Conservation (phyloP, 169 alveolate genomes). For the Cryptosporidium viatorum region DNA sequence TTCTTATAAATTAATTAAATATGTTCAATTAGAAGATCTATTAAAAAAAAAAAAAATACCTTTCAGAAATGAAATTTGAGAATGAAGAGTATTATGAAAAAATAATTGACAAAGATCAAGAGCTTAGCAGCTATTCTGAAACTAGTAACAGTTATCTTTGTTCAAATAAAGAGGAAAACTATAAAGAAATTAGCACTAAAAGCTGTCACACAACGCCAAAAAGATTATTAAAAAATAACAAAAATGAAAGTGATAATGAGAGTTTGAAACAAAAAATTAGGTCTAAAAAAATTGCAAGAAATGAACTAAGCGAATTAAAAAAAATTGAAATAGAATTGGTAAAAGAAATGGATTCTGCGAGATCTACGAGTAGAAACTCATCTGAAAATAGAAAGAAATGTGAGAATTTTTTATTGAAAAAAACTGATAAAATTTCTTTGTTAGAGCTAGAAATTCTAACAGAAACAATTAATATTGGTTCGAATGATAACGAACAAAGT, state of each 20-base stretch:
- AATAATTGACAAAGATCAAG: not conserved
- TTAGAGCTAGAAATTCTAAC: slow-evolving; percentile 49
- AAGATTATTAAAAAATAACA: not conserved
- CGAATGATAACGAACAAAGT: not conserved
- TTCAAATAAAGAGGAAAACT: not conserved
- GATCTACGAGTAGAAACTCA: slow-evolving; percentile 15
- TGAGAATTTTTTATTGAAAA: not conserved
- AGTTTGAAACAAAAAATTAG: slow-evolving; percentile 1
- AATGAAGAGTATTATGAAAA: not conserved
- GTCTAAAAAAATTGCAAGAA: slow-evolving; percentile 18
- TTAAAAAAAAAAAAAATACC: not conserved
- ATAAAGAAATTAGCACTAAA: not conserved
- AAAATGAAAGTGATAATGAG: not conserved
- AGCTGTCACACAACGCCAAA: slow-evolving; percentile 46
- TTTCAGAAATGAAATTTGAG: slow-evolving; percentile 9
- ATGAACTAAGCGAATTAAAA: slow-evolving; percentile 42
- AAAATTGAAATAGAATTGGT: slow-evolving; percentile 43
- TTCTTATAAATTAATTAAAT: not conserved
- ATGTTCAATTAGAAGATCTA: slow-evolving; percentile 21
- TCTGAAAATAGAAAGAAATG: slow-evolving; percentile 32
- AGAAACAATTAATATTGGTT: slow-evolving; percentile 51
- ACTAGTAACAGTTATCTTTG: not conserved
- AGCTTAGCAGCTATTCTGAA: slow-evolving; percentile 1
- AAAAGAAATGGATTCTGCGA: slow-evolving; percentile 63
- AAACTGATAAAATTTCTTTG: slow-evolving; percentile 3